phyloP scores from a whole-genome alignment of 129 eudicot genomes.

The Lonicera japonica region DNA sequence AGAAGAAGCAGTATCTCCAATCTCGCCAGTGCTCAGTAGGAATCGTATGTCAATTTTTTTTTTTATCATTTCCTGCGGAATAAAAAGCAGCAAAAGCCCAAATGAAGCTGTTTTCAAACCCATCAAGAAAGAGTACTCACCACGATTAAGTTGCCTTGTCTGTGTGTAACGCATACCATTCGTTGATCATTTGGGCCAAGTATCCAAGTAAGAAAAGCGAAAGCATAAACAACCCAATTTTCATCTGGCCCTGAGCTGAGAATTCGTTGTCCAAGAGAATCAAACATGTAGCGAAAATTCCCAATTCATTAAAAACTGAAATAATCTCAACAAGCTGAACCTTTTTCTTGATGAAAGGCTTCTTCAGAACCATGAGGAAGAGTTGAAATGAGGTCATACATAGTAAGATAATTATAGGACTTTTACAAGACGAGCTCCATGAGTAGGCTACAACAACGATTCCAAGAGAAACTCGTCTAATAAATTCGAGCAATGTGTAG shows the following conservation, averaged over 20 bases:
- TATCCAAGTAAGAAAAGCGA: slow-evolving; percentile 49
- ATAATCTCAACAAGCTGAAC: slow-evolving; percentile 85
- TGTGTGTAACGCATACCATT: slow-evolving; percentile 78
- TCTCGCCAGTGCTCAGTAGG: slow-evolving; percentile 19
- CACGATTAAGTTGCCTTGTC: slow-evolving; percentile 56
- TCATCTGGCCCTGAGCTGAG: slow-evolving; percentile 35
- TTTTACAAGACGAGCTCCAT: slow-evolving; percentile 36
- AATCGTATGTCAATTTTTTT: slow-evolving; percentile 26
- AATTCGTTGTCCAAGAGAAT: slow-evolving; percentile 39
- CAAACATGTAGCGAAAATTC: slow-evolving; percentile 49
- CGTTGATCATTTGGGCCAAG: slow-evolving; percentile 52
- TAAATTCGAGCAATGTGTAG: slow-evolving; percentile 67
- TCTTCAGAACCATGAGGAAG: slow-evolving; percentile 86
- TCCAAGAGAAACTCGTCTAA: slow-evolving; percentile 66
- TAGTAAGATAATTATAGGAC: slow-evolving; percentile 53
- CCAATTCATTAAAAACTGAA: slow-evolving; percentile 62
- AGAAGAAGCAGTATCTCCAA: slow-evolving; percentile 15
- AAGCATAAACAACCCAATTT: slow-evolving; percentile 54
- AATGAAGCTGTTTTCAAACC: slow-evolving; percentile 58
- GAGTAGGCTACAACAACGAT: slow-evolving; percentile 61
- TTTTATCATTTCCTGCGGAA: slow-evolving; percentile 44
- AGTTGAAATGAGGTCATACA: slow-evolving; percentile 73
- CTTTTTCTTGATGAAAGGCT: slow-evolving; percentile 84
- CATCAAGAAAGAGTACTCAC: slow-evolving; percentile 28
- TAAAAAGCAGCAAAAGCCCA: slow-evolving; percentile 55